Evolutionary conservation across 345 rosid genomes (phyloP).

Genomic region (Iberis pinnata): DNA sequence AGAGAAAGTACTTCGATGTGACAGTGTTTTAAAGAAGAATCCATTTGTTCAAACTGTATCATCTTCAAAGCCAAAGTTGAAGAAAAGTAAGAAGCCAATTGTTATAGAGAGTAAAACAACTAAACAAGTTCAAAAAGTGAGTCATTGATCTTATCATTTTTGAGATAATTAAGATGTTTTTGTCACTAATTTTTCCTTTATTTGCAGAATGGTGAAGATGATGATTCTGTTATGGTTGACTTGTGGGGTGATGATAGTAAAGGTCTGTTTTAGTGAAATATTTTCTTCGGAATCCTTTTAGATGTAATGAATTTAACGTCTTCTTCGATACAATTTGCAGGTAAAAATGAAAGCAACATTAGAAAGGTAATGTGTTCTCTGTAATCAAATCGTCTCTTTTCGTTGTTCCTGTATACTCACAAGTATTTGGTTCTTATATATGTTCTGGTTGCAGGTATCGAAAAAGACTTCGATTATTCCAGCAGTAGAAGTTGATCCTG

Average conservation of each 20-base stretch:
- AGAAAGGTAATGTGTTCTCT: slow-evolving; percentile 44
- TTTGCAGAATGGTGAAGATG: slow-evolving; percentile 35
- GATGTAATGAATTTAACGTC: background rate
- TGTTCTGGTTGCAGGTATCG: slow-evolving; percentile 31
- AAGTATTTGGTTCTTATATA: background rate
- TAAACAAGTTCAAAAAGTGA: slow-evolving; percentile 40
- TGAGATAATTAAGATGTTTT: background rate
- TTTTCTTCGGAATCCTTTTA: background rate
- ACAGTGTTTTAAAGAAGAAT: slow-evolving; percentile 62
- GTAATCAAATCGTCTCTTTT: background rate
- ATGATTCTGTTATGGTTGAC: slow-evolving; percentile 49
- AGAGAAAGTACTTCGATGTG: slow-evolving; percentile 58
- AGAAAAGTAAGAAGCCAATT: slow-evolving; percentile 30
- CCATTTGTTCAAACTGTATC: slow-evolving; percentile 63
- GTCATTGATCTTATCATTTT: background rate
- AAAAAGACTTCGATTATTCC: slow-evolving; percentile 55
- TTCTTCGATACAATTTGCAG: slow-evolving; percentile 31
- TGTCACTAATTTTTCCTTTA: slow-evolving; percentile 2
- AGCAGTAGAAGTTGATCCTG: slow-evolving; percentile 89
- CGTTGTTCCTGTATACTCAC: background rate
- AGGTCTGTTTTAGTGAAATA: slow-evolving; percentile 37
- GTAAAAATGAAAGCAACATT: slow-evolving; percentile 31
- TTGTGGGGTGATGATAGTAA: slow-evolving; percentile 65
- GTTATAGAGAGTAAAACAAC: slow-evolving; percentile 16
- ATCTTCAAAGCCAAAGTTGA: slow-evolving; percentile 50